A percentile compares a stretch with the other conserved stretches of the same genome.
Evolutionary conservation across 73 alveolate species (phyloP).

Genomic region (Symbiodinium natans): DNA sequence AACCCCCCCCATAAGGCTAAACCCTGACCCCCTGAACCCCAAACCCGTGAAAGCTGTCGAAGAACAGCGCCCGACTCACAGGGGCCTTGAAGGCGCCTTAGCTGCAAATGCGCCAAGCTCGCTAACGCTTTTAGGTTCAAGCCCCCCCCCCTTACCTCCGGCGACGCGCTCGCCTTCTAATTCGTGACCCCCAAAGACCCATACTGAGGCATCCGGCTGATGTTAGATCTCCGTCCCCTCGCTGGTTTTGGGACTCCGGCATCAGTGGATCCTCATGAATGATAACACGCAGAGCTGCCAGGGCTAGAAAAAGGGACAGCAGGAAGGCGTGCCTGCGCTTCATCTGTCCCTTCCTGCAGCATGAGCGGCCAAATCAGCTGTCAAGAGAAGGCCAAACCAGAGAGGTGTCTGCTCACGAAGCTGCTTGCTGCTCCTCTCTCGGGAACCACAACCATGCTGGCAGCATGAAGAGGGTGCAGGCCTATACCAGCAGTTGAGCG

Average conservation of each 20-base stretch:
- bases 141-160: no score
- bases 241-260: not conserved
- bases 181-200: no score
- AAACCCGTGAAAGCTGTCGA: no score
- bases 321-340: not conserved
- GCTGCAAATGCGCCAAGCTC: no score
- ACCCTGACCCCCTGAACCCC: no score
- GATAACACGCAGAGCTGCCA: no score
- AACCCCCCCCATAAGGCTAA: no score
- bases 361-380: not conserved
- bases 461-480: slow-evolving; percentile 62
- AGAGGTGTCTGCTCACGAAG: not conserved
- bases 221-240: not conserved
- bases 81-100: not conserved
- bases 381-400: not conserved
- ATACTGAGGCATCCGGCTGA: not conserved
- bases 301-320: not conserved
- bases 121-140: no score
- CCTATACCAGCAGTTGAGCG: not conserved
- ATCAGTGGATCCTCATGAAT: not conserved
- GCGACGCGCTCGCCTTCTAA: no score
- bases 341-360: not conserved
- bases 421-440: not conserved
- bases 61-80: no score
- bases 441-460: slow-evolving; percentile 80